Evolutionary conservation across 1,284 basidiomycete species (phyloP), one percentile per base, ranked within the genome.

Genomic region (Malassezia brasiliensis): DNA sequence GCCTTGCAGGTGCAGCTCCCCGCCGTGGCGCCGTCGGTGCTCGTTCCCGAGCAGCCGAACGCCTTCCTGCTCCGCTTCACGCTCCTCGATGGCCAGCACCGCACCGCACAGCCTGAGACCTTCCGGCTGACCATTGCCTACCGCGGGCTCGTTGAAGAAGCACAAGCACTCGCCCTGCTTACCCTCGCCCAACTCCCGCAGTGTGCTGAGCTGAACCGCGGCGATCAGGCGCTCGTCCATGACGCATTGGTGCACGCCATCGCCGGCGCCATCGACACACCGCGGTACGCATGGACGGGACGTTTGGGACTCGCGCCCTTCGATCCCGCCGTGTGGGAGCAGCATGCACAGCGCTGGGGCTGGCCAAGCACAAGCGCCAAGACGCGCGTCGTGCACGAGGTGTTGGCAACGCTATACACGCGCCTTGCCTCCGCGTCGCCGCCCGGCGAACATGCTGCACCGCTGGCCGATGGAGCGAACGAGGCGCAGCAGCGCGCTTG

Each of bases 31-130:
- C 12, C 32, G 6, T 15, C 47, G 3, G 50, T 64, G 7, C 61
- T 72, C 12, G 64, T 65, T 8, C 63, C 68, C 15, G 22, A 60
- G 1, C 60, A 74, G 38, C 65, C 67, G 9, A 65, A 64, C 9
- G 61, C 63, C 14, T 69, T 61, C 45, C 46, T 74, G 10, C 66
- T 74, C 49, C 50, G 55, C 8, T 60, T 74, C 49, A n/a, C 50
- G 47, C 50, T 38, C 15, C 32, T 2, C 9, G 8, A 25, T 3
- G 34, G 17, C 25, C 35, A 17, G 10, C 9, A 14, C 2, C 44
- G 49, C 37, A n/a, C n/a, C 2, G 36, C 40, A 17, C 25, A 46
- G n/a, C 25, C 31, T 11, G 19, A 41, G 28, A 39, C 54, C 3
- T 44, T 72, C 42, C 51, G 65, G 30, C 45, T 73, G 14, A 36